These are phyloP conservation scores for Chromosphaera perkinsii DNA, from an alignment of 208 protist genomes.

Conservation along the genomic window DNA sequence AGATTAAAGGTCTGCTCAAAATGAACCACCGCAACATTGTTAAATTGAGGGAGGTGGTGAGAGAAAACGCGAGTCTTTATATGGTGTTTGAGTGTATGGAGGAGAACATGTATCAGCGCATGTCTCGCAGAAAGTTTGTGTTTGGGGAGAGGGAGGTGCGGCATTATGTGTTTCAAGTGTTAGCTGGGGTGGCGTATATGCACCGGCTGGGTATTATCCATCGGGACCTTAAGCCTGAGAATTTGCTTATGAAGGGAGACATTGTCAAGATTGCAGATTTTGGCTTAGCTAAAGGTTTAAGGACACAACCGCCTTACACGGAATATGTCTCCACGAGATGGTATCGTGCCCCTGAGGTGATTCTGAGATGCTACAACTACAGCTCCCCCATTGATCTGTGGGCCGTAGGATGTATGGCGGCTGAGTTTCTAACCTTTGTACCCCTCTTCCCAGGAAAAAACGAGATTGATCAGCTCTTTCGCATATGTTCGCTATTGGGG, in stretches of 20 bases:
- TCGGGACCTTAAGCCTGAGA: conserved; percentile 94
- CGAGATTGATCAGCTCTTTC: conserved; percentile 81
- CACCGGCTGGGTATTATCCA: conserved; percentile 92
- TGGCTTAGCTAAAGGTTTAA: conserved; percentile 75
- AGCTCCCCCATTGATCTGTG: conserved; percentile 70
- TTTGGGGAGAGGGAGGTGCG: conserved; percentile 76
- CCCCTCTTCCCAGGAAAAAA: conserved; percentile 86
- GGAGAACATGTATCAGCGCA: conserved; percentile 82
- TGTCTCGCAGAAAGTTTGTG: conserved; percentile 78
- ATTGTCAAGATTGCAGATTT: conserved; percentile 90
- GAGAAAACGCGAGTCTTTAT: conserved; percentile 87
- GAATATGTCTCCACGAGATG: conserved; percentile 85
- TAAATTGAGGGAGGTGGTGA: conserved; percentile 88
- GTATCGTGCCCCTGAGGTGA: conserved; percentile 70
- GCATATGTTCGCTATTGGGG: too few species aligned
- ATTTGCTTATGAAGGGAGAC: conserved; percentile 73
- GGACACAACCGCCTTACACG: conserved; percentile 69
- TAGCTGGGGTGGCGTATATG: conserved; percentile 86
- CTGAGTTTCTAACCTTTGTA: conserved; percentile 69
- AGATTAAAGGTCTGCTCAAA: conserved; percentile 85
- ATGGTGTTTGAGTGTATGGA: conserved; percentile 96
- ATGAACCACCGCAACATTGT: conserved; percentile 93
- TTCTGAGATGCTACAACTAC: conserved; percentile 64
- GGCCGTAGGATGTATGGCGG: conserved; percentile 70
- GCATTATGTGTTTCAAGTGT: conserved; percentile 72